These are phyloP conservation scores for Diaporthe australafricana DNA, from an alignment of 2,329 filamentous ascomycete genomes.

Conservation along the genomic window DNA sequence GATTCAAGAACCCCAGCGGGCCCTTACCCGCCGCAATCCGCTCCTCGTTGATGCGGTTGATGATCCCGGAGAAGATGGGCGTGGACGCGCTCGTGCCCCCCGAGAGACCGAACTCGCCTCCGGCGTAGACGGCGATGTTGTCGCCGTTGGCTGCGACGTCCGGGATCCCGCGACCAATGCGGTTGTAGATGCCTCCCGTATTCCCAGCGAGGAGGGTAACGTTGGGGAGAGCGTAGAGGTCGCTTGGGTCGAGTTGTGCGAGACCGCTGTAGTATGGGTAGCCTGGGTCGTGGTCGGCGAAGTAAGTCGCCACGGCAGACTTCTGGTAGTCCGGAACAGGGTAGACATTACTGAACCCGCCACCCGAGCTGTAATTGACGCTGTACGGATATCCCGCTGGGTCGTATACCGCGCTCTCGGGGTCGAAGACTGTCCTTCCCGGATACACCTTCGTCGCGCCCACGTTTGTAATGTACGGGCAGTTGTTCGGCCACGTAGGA, in stretches of 20 bases:
- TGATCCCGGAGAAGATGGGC: conserved; percentile 68
- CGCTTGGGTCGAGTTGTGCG: conserved; percentile 26
- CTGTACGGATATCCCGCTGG: not conserved
- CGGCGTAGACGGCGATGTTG: conserved; percentile 42
- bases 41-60: conserved; percentile 73
- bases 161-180: conserved; percentile 43
- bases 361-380: conserved; percentile 48
- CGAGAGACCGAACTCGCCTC: conserved; percentile 46
- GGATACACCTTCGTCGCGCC: conserved; percentile 35
- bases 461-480: conserved; percentile 54
- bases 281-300: conserved; percentile 40
- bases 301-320: conserved; percentile 53
- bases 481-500: conserved; percentile 60
- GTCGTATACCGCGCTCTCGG: conserved; percentile 38
- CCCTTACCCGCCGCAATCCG: conserved; percentile 60
- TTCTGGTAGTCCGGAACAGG: conserved; percentile 55
- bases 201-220: conserved; percentile 24
- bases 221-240: conserved; percentile 35
- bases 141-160: conserved; percentile 44
- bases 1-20: conserved; percentile 51
- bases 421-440: conserved; percentile 34
- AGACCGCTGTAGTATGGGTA: conserved; percentile 40
- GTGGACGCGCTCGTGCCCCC: conserved; percentile 67
- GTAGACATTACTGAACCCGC: conserved; percentile 61
- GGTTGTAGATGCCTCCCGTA: conserved; percentile 31